Conservation (phyloP, 108 stramenopile genomes). For the Mediolabrus comicus region DNA sequence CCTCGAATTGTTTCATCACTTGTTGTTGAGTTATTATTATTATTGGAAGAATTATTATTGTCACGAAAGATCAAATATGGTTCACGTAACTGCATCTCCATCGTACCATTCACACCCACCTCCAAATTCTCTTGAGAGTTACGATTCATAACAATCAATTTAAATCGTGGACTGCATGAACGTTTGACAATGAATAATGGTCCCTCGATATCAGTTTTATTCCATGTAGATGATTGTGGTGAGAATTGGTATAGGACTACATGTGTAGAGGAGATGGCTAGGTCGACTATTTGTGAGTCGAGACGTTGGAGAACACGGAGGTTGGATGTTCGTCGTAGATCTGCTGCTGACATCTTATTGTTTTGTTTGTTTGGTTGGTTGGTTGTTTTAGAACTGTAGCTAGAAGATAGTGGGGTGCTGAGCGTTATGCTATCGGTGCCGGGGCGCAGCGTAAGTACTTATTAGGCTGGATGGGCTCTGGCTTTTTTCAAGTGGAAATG, state of each 20-base stretch:
- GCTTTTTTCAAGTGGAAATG: no score
- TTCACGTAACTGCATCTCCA: slow-evolving; percentile 75
- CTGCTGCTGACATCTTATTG: no score
- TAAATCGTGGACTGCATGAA: slow-evolving; percentile 31
- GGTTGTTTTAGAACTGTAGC: no score
- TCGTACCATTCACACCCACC: slow-evolving; percentile 48
- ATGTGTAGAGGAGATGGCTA: slow-evolving; percentile 69
- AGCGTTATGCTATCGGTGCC: no score
- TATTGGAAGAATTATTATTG: slow-evolving; percentile 17
- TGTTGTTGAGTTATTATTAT: background rate
- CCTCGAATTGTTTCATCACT: slow-evolving; percentile 54
- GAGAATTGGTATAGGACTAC: slow-evolving; percentile 79
- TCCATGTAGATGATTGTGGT: slow-evolving; percentile 46
- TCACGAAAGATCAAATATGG: slow-evolving; percentile 76
- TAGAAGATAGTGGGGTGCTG: no score
- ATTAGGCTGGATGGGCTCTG: no score
- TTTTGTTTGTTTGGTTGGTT: no score
- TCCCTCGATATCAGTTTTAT: slow-evolving; percentile 71
- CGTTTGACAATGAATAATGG: slow-evolving; percentile 62
- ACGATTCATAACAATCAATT: slow-evolving; percentile 68
- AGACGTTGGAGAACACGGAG: slow-evolving; percentile 71
- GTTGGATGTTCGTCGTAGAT: slow-evolving; percentile 75
- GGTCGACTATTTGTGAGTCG: slow-evolving; percentile 57
- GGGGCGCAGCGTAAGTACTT: no score
- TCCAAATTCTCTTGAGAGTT: slow-evolving; percentile 67